Evolutionary conservation across 257 asterid species (phyloP), one percentile per base, ranked within the genome.

Genomic region (Solanum infundibuliforme): DNA sequence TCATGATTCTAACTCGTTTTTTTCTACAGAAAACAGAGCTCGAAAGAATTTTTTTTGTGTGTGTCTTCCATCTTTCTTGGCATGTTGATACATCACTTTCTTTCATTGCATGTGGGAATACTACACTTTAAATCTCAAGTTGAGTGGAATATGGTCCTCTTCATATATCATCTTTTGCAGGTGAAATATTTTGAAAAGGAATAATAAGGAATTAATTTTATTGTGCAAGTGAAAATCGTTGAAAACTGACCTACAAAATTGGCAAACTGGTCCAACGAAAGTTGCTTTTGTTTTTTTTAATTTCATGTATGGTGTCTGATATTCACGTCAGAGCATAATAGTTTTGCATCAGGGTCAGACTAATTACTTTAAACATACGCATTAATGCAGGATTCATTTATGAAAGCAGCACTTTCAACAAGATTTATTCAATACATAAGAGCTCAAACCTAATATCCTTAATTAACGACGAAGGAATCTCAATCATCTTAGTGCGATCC

Each of bases 281-380:
- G 38, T 8, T 69, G 2, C 2, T 10, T 8, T 55, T 18, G 10
- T 62, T 4, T n/a, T n/a, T 52, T 43, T 12, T 43, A 46, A 55
- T 55, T 18, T 55, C n/a, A 7, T 5, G 10, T 55, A 2, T 6
- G 10, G 10, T 55, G 0, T 55, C 10, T 55, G 1, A 18, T 55
- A 55, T 55, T 0, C 0, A 16, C 2, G 1, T 55, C n/a, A 18
- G 1, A 16, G 11, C 10, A 55, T 55, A 7, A 55, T 18, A 18
- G 3, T 65, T n/a, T 10, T 10, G 1, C 7, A n/a, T 65, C 6
- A n/a, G 6, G 2, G 0, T n/a, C 3, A 0, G 32, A n/a, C 32
- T 65, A 23, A 60, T 39, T 39, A 39, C 5, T 23, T 60, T 1
- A 10, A 2, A n/a, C 2, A n/a, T 5, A 5, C 0, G 3, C 16